Percentiles rank a stretch among this genome's conserved stretches.
Conservation (phyloP, 495 filamentous ascomycete species). For the Corynascus novoguineensis region DNA sequence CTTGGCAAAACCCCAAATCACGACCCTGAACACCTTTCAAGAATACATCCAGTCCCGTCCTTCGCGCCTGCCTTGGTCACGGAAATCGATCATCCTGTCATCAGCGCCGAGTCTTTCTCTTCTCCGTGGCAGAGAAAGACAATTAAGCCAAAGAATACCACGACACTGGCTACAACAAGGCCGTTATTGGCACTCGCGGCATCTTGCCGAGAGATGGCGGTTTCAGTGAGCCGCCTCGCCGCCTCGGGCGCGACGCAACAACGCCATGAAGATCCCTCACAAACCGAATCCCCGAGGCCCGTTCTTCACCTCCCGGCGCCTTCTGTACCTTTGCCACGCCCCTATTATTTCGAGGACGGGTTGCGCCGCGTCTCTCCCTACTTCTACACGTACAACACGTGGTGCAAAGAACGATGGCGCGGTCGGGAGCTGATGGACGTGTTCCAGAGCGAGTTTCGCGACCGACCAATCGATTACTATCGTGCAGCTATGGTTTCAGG, state of each 20-base stretch:
- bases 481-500: constrained; percentile 73
- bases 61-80: not conserved
- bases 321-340: constrained; percentile 57
- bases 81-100: too few relatives aligned
- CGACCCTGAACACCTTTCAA: too few relatives aligned
- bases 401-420: constrained; percentile 85
- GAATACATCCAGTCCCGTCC: not conserved
- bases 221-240: not conserved
- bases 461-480: constrained; percentile 84
- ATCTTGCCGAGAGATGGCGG: constrained; percentile 8
- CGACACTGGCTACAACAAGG: constrained; percentile 1
- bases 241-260: not conserved
- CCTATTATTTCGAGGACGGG: constrained; percentile 73
- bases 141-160: not conserved
- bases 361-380: constrained; percentile 82
- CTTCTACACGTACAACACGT: constrained; percentile 90
- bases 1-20: not conserved
- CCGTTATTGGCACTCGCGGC: not conserved
- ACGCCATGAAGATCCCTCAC: not conserved
- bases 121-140: too few relatives aligned
- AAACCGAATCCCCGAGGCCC: not conserved
- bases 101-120: too few relatives aligned
- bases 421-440: constrained; percentile 70
- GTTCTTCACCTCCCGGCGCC: constrained; percentile 40
- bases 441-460: constrained; percentile 78